phyloP scores from a whole-genome alignment of 106 monocot species.

The Allium cepa region DNA sequence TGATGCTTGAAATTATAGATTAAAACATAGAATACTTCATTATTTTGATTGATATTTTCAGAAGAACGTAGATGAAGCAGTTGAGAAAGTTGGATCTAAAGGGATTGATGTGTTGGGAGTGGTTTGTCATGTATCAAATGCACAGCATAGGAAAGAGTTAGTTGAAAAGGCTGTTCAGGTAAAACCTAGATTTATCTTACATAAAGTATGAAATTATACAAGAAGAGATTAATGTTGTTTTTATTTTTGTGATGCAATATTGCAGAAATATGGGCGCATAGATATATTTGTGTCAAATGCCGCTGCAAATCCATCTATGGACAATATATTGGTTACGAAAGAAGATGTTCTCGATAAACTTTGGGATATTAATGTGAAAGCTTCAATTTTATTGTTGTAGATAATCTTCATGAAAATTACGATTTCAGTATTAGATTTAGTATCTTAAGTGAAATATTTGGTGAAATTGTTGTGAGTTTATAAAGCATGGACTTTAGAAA shows the following conservation, averaged over 20 bases:
- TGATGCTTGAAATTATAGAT: too few relatives aligned
- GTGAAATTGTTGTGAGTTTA: too few relatives aligned
- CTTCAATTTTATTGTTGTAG: constrained; percentile 68
- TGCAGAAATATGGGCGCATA: constrained; percentile 74
- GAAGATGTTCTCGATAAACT: constrained; percentile 87
- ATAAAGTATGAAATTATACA: neutral
- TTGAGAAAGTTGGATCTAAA: constrained; percentile 55
- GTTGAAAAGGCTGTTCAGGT: constrained; percentile 28
- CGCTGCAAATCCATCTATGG: constrained; percentile 83
- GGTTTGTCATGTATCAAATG: constrained; percentile 82
- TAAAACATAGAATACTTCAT: too few relatives aligned
- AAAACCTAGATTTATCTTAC: neutral
- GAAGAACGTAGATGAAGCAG: constrained; percentile 83
- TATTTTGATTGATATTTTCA: neutral
- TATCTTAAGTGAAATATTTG: too few relatives aligned
- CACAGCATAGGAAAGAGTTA: constrained; percentile 26
- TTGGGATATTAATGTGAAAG: constrained; percentile 96
- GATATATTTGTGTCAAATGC: constrained; percentile 97
- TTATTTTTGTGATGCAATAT: neutral
- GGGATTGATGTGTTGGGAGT: constrained; percentile 64
- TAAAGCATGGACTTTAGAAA: too few relatives aligned
- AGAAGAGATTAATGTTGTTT: neutral
- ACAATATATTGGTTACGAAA: constrained; percentile 53
- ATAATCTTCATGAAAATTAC: constrained; percentile 11
- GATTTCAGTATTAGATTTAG: too few relatives aligned